Evolutionary conservation across 352 stramenopile genomes (phyloP).

Genomic region (Phytophthora foliorum): DNA sequence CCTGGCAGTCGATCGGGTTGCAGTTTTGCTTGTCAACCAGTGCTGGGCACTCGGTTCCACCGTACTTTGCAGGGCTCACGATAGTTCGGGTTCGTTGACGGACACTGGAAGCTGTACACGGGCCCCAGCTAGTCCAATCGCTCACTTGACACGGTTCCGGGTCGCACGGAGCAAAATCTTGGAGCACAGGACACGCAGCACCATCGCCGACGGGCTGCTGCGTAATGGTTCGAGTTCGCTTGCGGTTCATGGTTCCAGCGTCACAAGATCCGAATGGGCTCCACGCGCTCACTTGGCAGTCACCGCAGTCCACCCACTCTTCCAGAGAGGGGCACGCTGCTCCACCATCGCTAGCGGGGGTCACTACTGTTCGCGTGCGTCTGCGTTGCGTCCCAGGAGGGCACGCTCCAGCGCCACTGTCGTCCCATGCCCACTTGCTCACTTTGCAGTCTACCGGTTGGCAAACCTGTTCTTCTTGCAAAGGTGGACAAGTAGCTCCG

Average conservation of each 20-base stretch:
- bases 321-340: slow-evolving; percentile 34
- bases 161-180: slow-evolving; percentile 55
- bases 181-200: slow-evolving; percentile 51
- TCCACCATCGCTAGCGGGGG: slow-evolving; percentile 41
- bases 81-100: slow-evolving; percentile 61
- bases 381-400: slow-evolving; percentile 38
- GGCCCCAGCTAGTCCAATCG: slow-evolving; percentile 57
- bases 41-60: slow-evolving; percentile 48
- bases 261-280: slow-evolving; percentile 49
- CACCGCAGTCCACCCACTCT: slow-evolving; percentile 49
- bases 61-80: slow-evolving; percentile 51
- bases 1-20: slow-evolving; percentile 70
- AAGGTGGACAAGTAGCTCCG: slow-evolving; percentile 48
- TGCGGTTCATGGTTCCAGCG: slow-evolving; percentile 40
- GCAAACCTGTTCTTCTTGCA: slow-evolving; percentile 63
- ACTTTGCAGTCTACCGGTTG: slow-evolving; percentile 69
- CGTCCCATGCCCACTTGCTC: slow-evolving; percentile 60
- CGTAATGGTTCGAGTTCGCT: slow-evolving; percentile 56
- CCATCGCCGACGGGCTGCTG: slow-evolving; percentile 60
- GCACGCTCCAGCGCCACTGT: slow-evolving; percentile 45
- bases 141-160: slow-evolving; percentile 57
- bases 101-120: slow-evolving; percentile 45
- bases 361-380: slow-evolving; percentile 41
- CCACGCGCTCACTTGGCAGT: slow-evolving; percentile 72
- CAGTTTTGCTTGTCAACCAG: slow-evolving; percentile 68